Evolutionary conservation across 495 filamentous ascomycete species (phyloP), one percentile per base, ranked within the genome.

Genomic region (Pyrenopolyporus hunteri): DNA sequence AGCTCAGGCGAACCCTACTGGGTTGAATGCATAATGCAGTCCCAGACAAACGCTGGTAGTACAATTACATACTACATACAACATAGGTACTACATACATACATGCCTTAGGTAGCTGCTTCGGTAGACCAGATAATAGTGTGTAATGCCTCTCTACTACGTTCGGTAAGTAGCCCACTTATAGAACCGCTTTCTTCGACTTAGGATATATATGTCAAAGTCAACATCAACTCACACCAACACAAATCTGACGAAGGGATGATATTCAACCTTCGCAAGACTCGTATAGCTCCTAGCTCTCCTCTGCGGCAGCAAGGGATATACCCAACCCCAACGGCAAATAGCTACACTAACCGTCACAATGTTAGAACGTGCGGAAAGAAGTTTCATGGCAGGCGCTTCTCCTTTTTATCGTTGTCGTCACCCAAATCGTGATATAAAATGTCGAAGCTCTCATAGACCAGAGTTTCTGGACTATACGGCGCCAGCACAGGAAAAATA

Each of bases 171-270:
- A 42, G 4, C 37, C 37, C 37, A 42, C 19, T 11, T 23, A 13
- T 6, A 23, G 37, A 23, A 5, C 37, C 37, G 23, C 37, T 42
- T 28, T 16, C 4, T n/a, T 45, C 13, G 23, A 45, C n/a, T 28
- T 44, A 51, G 25, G 49, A 62, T 40, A 48, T 45, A 25, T 45
- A 45, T 10, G 10, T 31, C 32, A 26, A 50, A 44, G 22, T 32
- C 32, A 26, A 33, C 31, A 16, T 50, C 14, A 53, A 14, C 22
- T 59, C 8, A 44, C 44, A 20, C 36, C 32, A 40, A 31, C 32
- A 52, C 14, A 39, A 46, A 28, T 54, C 60, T 64, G 60, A 64
- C 53, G 53, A 53, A 40, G 43, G 17, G 54, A 64, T 59, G 61
- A 54, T 58, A 64, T 37, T 43, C 14, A 25, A 49, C 23, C 43